Evolutionary conservation across 2,329 filamentous ascomycete genomes (phyloP).

Genomic region (Monilinia laxa): DNA sequence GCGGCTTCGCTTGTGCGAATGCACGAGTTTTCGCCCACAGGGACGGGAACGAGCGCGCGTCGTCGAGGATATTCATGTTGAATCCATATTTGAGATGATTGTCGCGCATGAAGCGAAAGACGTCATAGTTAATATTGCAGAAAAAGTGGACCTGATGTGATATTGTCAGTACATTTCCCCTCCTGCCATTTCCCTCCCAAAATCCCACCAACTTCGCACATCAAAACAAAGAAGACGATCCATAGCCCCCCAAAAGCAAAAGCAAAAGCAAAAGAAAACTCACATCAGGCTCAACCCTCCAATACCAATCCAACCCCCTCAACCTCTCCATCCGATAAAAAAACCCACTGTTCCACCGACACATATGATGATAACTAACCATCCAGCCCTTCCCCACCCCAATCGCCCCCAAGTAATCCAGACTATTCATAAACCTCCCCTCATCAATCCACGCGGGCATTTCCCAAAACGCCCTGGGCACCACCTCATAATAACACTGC

Average conservation of each 20-base stretch:
- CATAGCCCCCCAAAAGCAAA: no score
- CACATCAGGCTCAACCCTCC: slow-evolving; percentile 60
- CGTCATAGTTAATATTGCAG: slow-evolving; percentile 72
- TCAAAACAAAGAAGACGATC: no score
- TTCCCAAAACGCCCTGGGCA: slow-evolving; percentile 90
- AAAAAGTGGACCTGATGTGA: slow-evolving; percentile 51
- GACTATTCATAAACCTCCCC: slow-evolving; percentile 81
- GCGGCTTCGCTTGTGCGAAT: slow-evolving; percentile 82
- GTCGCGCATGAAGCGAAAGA: slow-evolving; percentile 83
- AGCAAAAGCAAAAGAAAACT: slow-evolving; percentile 32
- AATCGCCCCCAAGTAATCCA: slow-evolving; percentile 85
- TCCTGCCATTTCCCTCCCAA: no score
- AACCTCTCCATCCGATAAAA: slow-evolving; percentile 79
- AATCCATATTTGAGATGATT: slow-evolving; percentile 77
- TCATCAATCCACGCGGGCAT: slow-evolving; percentile 94
- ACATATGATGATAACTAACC: slow-evolving; percentile 97
- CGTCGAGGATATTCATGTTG: slow-evolving; percentile 89
- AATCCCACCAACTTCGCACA: no score
- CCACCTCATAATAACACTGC: slow-evolving; percentile 68
- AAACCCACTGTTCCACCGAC: slow-evolving; percentile 83
- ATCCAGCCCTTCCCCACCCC: slow-evolving; percentile 98
- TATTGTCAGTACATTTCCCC: no score
- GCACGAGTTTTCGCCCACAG: slow-evolving; percentile 91
- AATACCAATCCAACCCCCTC: slow-evolving; percentile 58
- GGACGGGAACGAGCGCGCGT: slow-evolving; percentile 86